A percentile compares a stretch with the other conserved stretches of the same genome.
Conservation (phyloP, 495 filamentous ascomycete species). For the Aspergillus carlsbadensis region DNA sequence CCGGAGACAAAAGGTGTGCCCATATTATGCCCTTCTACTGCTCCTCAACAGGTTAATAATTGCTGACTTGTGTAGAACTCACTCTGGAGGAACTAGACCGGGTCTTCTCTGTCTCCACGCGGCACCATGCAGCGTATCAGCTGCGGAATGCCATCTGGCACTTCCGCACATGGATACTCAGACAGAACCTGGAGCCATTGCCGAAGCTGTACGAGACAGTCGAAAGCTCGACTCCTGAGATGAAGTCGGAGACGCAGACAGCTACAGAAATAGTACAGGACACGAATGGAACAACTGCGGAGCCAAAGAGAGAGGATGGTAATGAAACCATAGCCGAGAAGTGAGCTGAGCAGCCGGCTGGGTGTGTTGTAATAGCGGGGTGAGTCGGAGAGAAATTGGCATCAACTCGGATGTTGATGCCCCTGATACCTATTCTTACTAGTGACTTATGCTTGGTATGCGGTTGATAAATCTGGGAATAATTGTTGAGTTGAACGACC, state of each 20-base stretch:
- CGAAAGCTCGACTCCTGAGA: conserved; percentile 9
- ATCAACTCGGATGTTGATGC: background rate
- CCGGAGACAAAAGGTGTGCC: conserved; percentile 54
- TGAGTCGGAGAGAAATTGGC: too few relatives aligned
- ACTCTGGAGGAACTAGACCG: conserved; percentile 53
- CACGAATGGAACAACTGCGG: background rate
- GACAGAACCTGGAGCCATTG: conserved; percentile 45
- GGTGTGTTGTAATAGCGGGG: background rate
- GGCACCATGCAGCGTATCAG: conserved; percentile 49
- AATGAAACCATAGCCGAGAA: background rate
- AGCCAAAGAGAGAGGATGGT: background rate
- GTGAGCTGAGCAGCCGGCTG: background rate
- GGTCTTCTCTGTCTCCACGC: conserved; percentile 53
- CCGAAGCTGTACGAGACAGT: conserved; percentile 43
- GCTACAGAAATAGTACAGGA: background rate
- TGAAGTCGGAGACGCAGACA: background rate
- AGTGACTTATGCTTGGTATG: too few relatives aligned
- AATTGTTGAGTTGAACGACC: too few relatives aligned
- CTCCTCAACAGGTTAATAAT: background rate
- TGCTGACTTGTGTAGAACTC: conserved; percentile 28
- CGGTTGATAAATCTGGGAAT: too few relatives aligned
- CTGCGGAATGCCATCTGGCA: conserved; percentile 48
- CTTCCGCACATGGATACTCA: conserved; percentile 51
- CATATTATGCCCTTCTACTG: conserved; percentile 8
- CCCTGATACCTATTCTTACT: background rate